phyloP scores from a whole-genome alignment of 345 rosid genomes.

The Euphorbia tirucalli region DNA sequence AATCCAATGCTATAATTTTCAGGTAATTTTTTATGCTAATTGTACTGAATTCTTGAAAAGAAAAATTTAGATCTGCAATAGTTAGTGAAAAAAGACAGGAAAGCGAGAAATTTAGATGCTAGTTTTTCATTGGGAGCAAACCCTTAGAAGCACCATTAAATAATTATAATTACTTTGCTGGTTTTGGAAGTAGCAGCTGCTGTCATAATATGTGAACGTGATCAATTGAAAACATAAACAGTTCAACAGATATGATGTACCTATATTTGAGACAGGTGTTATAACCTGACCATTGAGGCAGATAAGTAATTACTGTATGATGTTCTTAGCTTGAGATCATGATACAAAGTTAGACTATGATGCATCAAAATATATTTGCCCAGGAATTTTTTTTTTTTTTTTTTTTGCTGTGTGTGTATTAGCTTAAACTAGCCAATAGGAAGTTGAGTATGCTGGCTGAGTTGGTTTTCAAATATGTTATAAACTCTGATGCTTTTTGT shows the following conservation, averaged over 20 bases:
- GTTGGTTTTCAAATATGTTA: background rate
- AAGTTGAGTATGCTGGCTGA: background rate
- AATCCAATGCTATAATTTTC: conserved; percentile 86
- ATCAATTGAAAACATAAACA: conserved; percentile 1
- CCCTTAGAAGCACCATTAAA: background rate
- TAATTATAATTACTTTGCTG: background rate
- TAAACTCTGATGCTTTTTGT: background rate
- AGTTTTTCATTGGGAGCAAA: background rate
- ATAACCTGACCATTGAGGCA: background rate
- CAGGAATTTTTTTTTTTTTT: background rate
- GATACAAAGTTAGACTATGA: background rate
- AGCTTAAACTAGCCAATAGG: background rate
- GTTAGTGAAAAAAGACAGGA: background rate
- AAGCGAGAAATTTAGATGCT: background rate
- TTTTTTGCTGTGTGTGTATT: no score
- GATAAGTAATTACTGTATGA: background rate
- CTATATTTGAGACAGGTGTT: background rate
- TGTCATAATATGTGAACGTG: background rate
- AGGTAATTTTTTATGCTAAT: conserved; percentile 40
- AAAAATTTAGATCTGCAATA: background rate
- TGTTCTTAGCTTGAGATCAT: background rate
- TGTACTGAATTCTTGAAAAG: background rate
- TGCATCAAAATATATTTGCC: background rate
- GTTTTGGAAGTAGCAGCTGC: background rate
- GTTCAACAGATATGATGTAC: background rate